Conservation (phyloP, 108 stramenopile genomes). For the Cyclotella cryptica region DNA sequence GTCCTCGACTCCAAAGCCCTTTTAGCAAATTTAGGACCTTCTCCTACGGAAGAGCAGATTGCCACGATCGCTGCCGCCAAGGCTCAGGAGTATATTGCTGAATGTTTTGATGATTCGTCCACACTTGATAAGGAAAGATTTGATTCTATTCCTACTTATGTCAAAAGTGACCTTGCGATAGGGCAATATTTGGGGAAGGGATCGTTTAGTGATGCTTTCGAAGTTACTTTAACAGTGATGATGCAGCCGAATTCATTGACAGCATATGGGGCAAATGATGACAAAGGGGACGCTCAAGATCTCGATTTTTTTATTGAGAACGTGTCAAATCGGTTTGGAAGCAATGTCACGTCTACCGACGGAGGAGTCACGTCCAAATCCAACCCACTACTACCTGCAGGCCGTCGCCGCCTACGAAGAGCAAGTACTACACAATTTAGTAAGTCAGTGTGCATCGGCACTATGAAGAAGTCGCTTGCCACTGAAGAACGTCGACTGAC, state of each 20-base stretch:
- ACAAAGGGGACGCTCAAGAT: constrained; percentile 4
- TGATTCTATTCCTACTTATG: constrained; percentile 3
- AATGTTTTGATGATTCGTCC: constrained; percentile 1
- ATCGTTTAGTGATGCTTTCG: constrained; percentile 38
- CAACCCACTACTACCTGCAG: neutral
- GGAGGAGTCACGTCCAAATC: neutral
- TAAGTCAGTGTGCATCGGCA: constrained; percentile 1
- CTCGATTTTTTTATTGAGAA: neutral
- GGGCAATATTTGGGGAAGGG: constrained; percentile 44
- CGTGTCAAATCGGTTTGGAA: neutral
- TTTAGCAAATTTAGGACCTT: neutral
- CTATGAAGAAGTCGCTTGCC: neutral
- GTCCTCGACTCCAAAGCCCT: neutral
- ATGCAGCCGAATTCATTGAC: neutral
- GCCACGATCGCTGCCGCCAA: neutral
- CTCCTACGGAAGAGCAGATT: neutral
- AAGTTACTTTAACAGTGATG: constrained; percentile 11
- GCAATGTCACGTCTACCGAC: neutral
- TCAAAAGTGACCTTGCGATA: constrained; percentile 26
- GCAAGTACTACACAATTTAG: neutral
- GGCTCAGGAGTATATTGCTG: constrained; percentile 9
- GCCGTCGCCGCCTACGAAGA: neutral
- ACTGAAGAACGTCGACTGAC: neutral
- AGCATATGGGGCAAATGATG: too few species aligned
- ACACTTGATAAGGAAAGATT: constrained; percentile 5